Evolutionary conservation across 495 filamentous ascomycete genomes (phyloP).

Genomic region (Aspergillus carlsbadensis): DNA sequence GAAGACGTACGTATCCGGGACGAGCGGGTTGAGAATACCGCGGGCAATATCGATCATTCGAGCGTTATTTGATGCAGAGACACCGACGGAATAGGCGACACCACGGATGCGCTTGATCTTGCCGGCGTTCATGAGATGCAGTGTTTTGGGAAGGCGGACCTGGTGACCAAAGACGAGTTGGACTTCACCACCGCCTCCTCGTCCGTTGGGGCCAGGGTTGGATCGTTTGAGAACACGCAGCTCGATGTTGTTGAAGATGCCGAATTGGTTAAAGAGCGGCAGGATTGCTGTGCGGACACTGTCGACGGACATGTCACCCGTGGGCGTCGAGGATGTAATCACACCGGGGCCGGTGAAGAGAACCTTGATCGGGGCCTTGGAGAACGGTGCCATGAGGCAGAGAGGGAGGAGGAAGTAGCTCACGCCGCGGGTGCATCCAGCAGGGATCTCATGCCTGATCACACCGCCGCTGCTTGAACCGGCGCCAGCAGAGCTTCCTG

Average conservation of each 20-base stretch:
- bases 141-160: constrained; percentile 86
- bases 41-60: constrained; percentile 90
- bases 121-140: constrained; percentile 84
- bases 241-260: constrained; percentile 84
- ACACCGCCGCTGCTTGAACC: constrained; percentile 67
- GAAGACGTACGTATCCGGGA: constrained; percentile 83
- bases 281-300: constrained; percentile 90
- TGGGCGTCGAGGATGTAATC: constrained; percentile 80
- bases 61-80: constrained; percentile 87
- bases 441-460: constrained; percentile 74
- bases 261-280: constrained; percentile 85
- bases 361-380: constrained; percentile 83
- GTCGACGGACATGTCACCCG: constrained; percentile 85
- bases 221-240: constrained; percentile 77
- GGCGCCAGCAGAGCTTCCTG: constrained; percentile 66
- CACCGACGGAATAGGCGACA: constrained; percentile 88
- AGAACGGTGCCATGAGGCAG: constrained; percentile 89
- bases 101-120: constrained; percentile 86
- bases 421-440: constrained; percentile 71
- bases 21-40: constrained; percentile 81
- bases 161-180: constrained; percentile 91
- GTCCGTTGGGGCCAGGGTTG: constrained; percentile 68
- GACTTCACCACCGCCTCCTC: constrained; percentile 85
- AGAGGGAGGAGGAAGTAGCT: constrained; percentile 92
- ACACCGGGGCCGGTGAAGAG: constrained; percentile 87